Evolutionary conservation across 2,329 filamentous ascomycete genomes (phyloP).

Genomic region (Colletotrichum magnum): DNA sequence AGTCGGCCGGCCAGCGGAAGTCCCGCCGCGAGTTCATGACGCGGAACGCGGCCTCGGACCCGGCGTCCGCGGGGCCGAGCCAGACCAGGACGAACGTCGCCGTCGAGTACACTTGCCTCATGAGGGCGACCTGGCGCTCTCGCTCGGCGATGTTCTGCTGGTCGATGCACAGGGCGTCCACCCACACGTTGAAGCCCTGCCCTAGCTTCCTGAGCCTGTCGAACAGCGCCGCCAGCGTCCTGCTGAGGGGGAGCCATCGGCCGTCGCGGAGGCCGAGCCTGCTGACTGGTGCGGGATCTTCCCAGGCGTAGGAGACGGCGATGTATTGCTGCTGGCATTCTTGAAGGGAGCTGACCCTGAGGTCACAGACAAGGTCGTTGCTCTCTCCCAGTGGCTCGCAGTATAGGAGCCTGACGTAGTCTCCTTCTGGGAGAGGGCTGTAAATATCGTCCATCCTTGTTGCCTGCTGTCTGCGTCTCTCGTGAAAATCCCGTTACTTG

Average conservation of each 20-base stretch:
- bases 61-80: background rate
- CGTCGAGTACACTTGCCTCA: background rate
- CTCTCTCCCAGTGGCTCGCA: background rate
- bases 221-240: background rate
- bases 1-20: background rate
- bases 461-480: background rate
- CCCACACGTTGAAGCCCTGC: background rate
- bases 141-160: background rate
- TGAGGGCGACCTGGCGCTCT: background rate
- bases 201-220: background rate
- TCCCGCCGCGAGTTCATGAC: background rate
- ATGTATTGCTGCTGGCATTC: background rate
- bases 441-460: background rate
- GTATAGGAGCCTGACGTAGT: background rate
- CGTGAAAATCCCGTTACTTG: no score
- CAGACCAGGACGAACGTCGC: background rate
- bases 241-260: background rate
- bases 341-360: background rate
- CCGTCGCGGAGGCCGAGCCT: background rate
- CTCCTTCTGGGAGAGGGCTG: background rate
- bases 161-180: background rate
- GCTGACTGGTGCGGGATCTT: background rate
- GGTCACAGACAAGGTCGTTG: background rate
- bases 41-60: background rate
- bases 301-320: background rate